phyloP scores from a whole-genome alignment of 2,329 filamentous ascomycete species.

The Aspergillus pseudoterreus region DNA sequence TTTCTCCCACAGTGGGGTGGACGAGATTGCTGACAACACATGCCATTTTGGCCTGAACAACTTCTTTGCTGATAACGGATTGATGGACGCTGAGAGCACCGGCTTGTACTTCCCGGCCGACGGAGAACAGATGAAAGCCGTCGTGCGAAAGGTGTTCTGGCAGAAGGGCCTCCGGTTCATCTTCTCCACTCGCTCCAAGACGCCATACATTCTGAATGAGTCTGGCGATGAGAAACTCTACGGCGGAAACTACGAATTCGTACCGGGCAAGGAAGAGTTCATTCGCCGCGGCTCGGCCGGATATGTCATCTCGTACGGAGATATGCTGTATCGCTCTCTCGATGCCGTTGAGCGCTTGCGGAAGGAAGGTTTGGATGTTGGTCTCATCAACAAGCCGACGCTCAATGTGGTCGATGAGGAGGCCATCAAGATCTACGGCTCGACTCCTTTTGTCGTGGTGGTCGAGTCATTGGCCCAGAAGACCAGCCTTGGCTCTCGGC shows the following conservation, averaged over 20 bases:
- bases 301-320: constrained; percentile 37
- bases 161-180: constrained; percentile 35
- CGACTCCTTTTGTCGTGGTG: constrained; percentile 34
- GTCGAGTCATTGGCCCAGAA: constrained; percentile 39
- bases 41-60: constrained; percentile 42
- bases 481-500: constrained; percentile 36
- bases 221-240: constrained; percentile 32
- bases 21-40: constrained; percentile 42
- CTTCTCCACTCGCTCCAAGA: constrained; percentile 38
- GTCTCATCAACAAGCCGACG: constrained; percentile 39
- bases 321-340: constrained; percentile 40
- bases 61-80: constrained; percentile 40
- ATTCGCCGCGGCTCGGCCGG: constrained; percentile 35
- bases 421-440: constrained; percentile 34
- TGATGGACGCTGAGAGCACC: constrained; percentile 35
- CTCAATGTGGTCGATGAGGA: constrained; percentile 39
- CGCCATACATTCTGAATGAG: constrained; percentile 37
- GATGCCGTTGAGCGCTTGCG: constrained; percentile 38
- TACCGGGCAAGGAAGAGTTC: constrained; percentile 36
- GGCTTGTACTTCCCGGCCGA: constrained; percentile 40
- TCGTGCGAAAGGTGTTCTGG: constrained; percentile 37
- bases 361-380: constrained; percentile 33
- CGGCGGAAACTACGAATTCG: constrained; percentile 34
- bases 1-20: constrained; percentile 39
- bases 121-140: constrained; percentile 39